A percentile compares a stretch with the other conserved stretches of the same genome.
These are phyloP conservation scores for Alternaria hordeiaustralica DNA, from an alignment of 2,329 filamentous ascomycete species.

Conservation along the genomic window DNA sequence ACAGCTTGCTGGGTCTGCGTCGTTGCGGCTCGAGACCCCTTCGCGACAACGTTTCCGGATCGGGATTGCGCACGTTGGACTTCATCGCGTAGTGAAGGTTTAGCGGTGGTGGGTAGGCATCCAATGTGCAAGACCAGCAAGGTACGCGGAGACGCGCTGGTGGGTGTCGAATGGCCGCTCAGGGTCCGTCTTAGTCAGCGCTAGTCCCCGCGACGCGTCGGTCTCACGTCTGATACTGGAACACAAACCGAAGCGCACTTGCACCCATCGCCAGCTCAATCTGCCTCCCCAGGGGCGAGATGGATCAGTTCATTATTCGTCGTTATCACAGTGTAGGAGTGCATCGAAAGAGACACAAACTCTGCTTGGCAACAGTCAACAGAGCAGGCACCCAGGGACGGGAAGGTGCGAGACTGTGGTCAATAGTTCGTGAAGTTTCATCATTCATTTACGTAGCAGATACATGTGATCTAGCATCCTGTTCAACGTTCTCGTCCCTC, in stretches of 20 bases:
- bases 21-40: background rate
- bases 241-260: background rate
- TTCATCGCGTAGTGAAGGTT: background rate
- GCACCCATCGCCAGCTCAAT: rapidly evolving
- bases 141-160: background rate
- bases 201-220: background rate
- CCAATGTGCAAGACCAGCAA: background rate
- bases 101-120: background rate
- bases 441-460: rapidly evolving
- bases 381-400: background rate
- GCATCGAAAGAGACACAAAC: background rate
- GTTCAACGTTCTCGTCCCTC: background rate
- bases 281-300: too few species aligned
- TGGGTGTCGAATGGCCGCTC: background rate
- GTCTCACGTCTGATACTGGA: background rate
- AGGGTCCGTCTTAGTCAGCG: background rate
- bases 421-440: background rate
- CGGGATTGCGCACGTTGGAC: background rate
- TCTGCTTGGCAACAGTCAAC: rapidly evolving
- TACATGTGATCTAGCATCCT: rapidly evolving
- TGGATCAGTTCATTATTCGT: too few species aligned
- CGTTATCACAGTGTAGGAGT: too few species aligned
- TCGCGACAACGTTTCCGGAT: background rate
- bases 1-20: background rate
- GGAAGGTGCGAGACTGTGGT: background rate